Percentiles rank a stretch among this genome's conserved stretches.
Evolutionary conservation across 2,329 filamentous ascomycete genomes (phyloP).

Genomic region (Cladosporium phlei): DNA sequence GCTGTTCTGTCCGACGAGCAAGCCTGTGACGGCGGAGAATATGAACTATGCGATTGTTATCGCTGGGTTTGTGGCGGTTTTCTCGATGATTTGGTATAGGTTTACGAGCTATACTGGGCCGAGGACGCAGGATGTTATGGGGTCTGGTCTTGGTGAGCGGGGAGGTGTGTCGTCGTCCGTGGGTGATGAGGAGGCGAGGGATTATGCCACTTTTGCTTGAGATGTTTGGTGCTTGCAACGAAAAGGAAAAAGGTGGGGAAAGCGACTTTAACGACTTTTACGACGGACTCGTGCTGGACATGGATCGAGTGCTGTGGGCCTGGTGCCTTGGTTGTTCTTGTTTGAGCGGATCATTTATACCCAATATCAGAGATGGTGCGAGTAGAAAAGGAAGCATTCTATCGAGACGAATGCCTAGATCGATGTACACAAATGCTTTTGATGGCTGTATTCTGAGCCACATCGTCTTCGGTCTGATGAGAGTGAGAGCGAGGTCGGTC

Average conservation of each 20-base stretch:
- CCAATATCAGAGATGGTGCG: no score
- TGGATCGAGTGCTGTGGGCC: not conserved
- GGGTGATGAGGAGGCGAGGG: not conserved
- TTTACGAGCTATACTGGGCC: slow-evolving; percentile 52
- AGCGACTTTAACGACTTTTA: slow-evolving; percentile 6
- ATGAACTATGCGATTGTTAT: slow-evolving; percentile 56
- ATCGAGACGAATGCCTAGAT: no score
- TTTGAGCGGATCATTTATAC: no score
- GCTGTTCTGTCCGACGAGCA: slow-evolving; percentile 49
- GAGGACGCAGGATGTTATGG: slow-evolving; percentile 39
- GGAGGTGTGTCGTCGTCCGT: slow-evolving; percentile 17
- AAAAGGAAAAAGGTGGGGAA: not conserved
- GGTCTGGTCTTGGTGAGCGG: slow-evolving; percentile 17
- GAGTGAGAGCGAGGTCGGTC: no score
- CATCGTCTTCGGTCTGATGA: no score
- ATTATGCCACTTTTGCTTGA: slow-evolving; percentile 8
- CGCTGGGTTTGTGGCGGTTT: slow-evolving; percentile 42
- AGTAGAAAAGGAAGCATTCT: no score
- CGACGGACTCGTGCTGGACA: slow-evolving; percentile 2
- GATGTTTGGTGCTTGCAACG: not conserved
- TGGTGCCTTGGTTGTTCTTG: no score
- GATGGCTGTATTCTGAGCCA: no score
- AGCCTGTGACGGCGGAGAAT: slow-evolving; percentile 44
- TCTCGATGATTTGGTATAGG: slow-evolving; percentile 46
- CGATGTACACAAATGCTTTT: no score